Evolutionary conservation across 2,329 filamentous ascomycete genomes (phyloP).

Genomic region (Ascochyta rabiei): DNA sequence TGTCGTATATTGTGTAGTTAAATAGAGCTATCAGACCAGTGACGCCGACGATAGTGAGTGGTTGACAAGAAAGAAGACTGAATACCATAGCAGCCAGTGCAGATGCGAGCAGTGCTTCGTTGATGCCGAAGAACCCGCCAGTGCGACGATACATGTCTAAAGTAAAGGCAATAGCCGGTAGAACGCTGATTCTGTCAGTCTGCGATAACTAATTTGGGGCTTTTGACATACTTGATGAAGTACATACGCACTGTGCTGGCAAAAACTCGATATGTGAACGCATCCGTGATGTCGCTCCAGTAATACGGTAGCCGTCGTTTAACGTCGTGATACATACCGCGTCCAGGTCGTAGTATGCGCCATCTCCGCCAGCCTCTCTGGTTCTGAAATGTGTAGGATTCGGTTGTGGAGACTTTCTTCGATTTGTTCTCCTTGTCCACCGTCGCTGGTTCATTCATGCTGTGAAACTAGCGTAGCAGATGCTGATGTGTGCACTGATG

Average conservation of each 20-base stretch:
- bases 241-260: slow-evolving; percentile 64
- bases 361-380: slow-evolving; percentile 50
- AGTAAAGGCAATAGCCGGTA: slow-evolving; percentile 64
- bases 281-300: slow-evolving; percentile 62
- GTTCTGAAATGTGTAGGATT: slow-evolving; percentile 45
- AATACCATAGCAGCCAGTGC: slow-evolving; percentile 63
- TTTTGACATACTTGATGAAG: slow-evolving; percentile 57
- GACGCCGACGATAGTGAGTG: slow-evolving; percentile 63
- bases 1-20: slow-evolving; percentile 67
- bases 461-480: background rate
- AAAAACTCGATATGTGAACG: slow-evolving; percentile 60
- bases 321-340: slow-evolving; percentile 63
- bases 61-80: slow-evolving; percentile 59
- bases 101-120: slow-evolving; percentile 62
- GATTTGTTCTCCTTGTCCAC: slow-evolving; percentile 2
- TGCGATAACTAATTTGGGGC: no score
- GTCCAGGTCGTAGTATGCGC: slow-evolving; percentile 52
- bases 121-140: slow-evolving; percentile 61
- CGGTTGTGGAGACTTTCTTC: slow-evolving; percentile 28
- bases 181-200: slow-evolving; percentile 46
- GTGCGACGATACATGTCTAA: slow-evolving; percentile 65
- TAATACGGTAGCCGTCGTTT: slow-evolving; percentile 61
- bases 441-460: background rate
- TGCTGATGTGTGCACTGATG: background rate
- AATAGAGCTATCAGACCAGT: slow-evolving; percentile 59